phyloP scores from a whole-genome alignment of 148 eudicot species.

The Fagopyrum esculentum region DNA sequence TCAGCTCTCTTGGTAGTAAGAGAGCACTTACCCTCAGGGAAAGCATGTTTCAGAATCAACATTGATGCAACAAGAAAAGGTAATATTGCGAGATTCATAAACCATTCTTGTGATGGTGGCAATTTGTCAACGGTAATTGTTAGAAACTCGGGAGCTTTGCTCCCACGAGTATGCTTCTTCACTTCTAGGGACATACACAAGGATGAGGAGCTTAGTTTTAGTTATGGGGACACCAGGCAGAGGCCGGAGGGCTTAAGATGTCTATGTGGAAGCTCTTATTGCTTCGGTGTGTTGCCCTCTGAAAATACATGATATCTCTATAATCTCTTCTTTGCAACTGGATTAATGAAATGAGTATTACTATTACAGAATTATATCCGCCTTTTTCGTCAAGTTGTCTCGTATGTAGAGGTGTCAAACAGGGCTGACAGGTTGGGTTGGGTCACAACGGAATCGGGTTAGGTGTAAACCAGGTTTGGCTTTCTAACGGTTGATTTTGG shows the following conservation, averaged over 20 bases:
- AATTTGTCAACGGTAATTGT: constrained; percentile 53
- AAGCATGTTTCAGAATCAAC: constrained; percentile 80
- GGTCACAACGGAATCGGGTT: too few species aligned
- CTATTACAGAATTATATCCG: too few species aligned
- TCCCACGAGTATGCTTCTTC: constrained; percentile 77
- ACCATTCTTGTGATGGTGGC: constrained; percentile 94
- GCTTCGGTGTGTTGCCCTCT: constrained; percentile 74
- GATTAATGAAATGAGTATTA: too few species aligned
- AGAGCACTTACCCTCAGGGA: constrained; percentile 81
- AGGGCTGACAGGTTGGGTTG: too few species aligned
- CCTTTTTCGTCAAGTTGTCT: too few species aligned
- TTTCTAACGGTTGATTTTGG: too few species aligned
- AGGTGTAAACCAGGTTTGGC: too few species aligned
- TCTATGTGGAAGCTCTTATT: constrained; percentile 58
- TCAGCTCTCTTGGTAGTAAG: constrained; percentile 77
- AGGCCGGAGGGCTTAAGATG: constrained; percentile 49
- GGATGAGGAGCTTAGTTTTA: constrained; percentile 72
- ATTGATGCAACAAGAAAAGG: constrained; percentile 79
- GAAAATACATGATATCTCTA: constrained; percentile 46
- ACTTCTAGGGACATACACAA: constrained; percentile 53
- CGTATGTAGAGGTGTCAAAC: too few species aligned
- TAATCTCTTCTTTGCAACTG: too few species aligned
- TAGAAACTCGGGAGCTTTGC: constrained; percentile 58
- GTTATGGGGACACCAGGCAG: constrained; percentile 62
- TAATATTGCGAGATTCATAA: constrained; percentile 69